phyloP scores from a whole-genome alignment of 768 basidiomycete species.

The Mycena galericulata region DNA sequence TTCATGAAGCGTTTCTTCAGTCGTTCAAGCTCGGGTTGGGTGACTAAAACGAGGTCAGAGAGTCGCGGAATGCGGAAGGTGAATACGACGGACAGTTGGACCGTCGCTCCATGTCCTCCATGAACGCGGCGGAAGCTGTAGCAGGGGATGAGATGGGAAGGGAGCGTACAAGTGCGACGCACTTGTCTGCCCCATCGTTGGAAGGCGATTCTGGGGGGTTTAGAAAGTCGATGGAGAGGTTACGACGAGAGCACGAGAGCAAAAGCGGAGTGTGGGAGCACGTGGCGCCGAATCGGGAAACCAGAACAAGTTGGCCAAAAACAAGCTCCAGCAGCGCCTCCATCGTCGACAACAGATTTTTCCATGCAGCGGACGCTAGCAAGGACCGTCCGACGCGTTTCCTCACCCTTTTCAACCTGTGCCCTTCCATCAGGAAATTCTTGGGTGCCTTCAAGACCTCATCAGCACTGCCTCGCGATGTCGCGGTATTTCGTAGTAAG shows the following conservation, averaged over 20 bases:
- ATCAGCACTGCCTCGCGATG: conserved; percentile 39
- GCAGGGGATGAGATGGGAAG: conserved; percentile 1
- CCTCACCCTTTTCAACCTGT: not conserved
- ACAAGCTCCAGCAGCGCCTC: conserved; percentile 13
- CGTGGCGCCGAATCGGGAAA: conserved; percentile 8
- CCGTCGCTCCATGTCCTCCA: conserved; percentile 97
- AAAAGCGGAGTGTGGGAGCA: conserved; percentile 2
- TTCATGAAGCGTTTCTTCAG: conserved; percentile 99
- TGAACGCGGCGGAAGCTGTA: conserved; percentile 86
- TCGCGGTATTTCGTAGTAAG: conserved; percentile 15
- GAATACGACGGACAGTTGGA: conserved; percentile 89
- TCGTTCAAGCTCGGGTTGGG: conserved; percentile 91
- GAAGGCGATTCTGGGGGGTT: not conserved
- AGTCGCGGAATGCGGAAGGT: not conserved
- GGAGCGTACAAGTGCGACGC: conserved; percentile 43
- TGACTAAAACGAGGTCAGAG: conserved; percentile 70
- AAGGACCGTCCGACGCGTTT: conserved; percentile 3
- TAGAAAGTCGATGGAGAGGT: not conserved
- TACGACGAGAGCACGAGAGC: conserved; percentile 21
- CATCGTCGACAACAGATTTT: conserved; percentile 8
- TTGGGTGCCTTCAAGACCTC: conserved; percentile 11
- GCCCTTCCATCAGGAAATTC: conserved; percentile 36
- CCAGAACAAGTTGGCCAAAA: not conserved
- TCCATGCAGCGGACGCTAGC: conserved; percentile 20
- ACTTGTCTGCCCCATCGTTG: conserved; percentile 88